phyloP scores from a whole-genome alignment of 106 monocot genomes.

The Hemerocallis citrina region DNA sequence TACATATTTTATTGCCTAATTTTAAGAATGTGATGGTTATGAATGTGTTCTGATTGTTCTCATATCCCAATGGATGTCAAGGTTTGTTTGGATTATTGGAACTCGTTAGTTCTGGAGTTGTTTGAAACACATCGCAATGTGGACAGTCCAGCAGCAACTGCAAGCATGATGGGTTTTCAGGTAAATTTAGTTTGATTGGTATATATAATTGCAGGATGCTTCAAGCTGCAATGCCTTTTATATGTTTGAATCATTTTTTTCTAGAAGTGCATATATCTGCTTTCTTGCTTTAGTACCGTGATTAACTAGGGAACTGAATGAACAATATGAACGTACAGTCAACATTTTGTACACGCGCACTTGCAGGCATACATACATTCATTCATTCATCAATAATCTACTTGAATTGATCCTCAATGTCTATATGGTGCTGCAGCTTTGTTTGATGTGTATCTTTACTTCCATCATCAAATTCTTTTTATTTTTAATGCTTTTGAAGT shows the following conservation, averaged over 20 bases:
- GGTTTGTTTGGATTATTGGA: conserved; percentile 99
- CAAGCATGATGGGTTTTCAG: conserved; percentile 83
- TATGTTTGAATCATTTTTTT: neutral
- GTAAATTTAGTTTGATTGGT: conserved; percentile 21
- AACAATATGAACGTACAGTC: too few relatives aligned
- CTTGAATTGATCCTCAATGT: too few relatives aligned
- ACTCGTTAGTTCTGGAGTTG: conserved; percentile 67
- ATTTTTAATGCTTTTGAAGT: too few relatives aligned
- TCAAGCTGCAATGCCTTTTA: neutral
- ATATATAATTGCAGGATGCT: neutral
- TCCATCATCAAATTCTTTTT: too few relatives aligned
- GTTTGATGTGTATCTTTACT: too few relatives aligned
- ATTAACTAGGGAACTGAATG: too few relatives aligned
- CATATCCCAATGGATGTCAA: conserved; percentile 10
- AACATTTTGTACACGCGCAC: too few relatives aligned
- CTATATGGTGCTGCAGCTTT: too few relatives aligned
- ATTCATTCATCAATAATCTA: too few relatives aligned
- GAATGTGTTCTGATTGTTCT: neutral
- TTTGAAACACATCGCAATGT: conserved; percentile 84
- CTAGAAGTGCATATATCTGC: neutral
- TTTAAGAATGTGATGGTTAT: neutral
- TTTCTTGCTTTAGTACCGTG: neutral
- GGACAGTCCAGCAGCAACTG: conserved; percentile 66
- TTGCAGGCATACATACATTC: too few relatives aligned
- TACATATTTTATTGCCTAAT: conserved; percentile 9